Evolutionary conservation across 441 rosid genomes (phyloP), one percentile per base, ranked within the genome.

Genomic region (Populus hybrid): DNA sequence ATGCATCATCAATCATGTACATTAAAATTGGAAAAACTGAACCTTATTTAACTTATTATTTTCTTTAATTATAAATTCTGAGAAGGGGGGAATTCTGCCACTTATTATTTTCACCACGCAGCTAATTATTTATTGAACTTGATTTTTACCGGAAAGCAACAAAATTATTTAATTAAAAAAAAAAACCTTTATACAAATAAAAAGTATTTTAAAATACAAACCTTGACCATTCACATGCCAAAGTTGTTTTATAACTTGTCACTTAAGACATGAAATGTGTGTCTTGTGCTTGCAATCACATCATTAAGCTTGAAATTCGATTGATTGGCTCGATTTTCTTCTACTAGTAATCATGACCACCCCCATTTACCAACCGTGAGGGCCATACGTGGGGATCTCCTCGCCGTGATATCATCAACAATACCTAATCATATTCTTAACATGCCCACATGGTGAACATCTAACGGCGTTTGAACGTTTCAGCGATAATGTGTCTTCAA

Each of bases 211-310:
- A 34, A 34, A 34, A 34, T 6, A 34, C 35, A 34, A 34, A 34
- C 23, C 65, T 23, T 28, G 28, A 59, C 75, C 30, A 57, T 67
- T 61, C 67, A 73, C 76, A 73, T 73, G 76, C 69, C 63, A 34
- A 36, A 21, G 69, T 18, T 35, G 30, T 34, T 23, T 2, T 6
- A 12, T 63, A 53, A 73, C 76, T 36, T 73, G 69, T 73, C 35
- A 73, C 46, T 35, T 21, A 10, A 63, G 50, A 34, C 65, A 34
- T n/a, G 21, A 64, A 63, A 8, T 34, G 34, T 1, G 18, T 28
- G 34, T 26, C 9, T 26, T 28, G 35, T 6, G 35, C 20, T 24
- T 26, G 4, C 69, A 66, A 10, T 61, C 69, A 28, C 35, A 26
- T 66, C 69, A 18, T 7, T 16, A 66, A 28, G 36, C 34, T 66